Evolutionary conservation across 169 alveolate genomes (phyloP), one percentile per base, ranked within the genome.

Genomic region (Plasmodium knowlesi): DNA sequence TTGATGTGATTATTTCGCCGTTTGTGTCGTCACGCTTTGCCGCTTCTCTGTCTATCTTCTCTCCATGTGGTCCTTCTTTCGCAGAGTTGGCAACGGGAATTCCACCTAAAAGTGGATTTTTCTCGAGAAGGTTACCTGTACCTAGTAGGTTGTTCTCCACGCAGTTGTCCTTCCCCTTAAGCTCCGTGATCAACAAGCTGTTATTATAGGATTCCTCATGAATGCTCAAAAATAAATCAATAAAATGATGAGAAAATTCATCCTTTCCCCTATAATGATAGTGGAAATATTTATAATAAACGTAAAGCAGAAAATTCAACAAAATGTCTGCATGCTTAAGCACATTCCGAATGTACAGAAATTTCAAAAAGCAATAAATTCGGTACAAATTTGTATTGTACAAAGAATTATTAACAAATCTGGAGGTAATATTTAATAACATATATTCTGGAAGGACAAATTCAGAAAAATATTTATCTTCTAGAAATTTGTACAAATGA

Each of bases 211-310:
- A 82, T 61, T 91, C 95, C 54, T 82, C 92, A 30, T 91, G 95
- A 46, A 91, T 91, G 54, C 85, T 81, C 39, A 91, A 30, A 41
- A 91, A 91, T 16, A 82, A 70, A n/a, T 91, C 82, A 2, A 91
- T 82, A 91, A 91, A 91, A 71, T 91, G 84, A 43, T 19, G 30
- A 91, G 78, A 72, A 14, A 53, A 28, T 6, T 82, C 39, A 46
- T 80, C 91, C 30, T 70, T 82, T 28, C 81, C 85, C 4, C 57
- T 71, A 34, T 71, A 82, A 82, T 91, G 81, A 70, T 91, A 91
- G 14, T 12, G 41, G 61, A 91, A 91, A 82, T 91, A 91, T 91
- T 91, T 82, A 82, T 91, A 91, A 91, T 91, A 91, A 22, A 91
- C 39, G 74, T 81, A 91, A 70, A 91, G 82, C 57, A 91, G 46